Conservation (phyloP, 768 basidiomycete species). For the Astraeus odoratus region DNA sequence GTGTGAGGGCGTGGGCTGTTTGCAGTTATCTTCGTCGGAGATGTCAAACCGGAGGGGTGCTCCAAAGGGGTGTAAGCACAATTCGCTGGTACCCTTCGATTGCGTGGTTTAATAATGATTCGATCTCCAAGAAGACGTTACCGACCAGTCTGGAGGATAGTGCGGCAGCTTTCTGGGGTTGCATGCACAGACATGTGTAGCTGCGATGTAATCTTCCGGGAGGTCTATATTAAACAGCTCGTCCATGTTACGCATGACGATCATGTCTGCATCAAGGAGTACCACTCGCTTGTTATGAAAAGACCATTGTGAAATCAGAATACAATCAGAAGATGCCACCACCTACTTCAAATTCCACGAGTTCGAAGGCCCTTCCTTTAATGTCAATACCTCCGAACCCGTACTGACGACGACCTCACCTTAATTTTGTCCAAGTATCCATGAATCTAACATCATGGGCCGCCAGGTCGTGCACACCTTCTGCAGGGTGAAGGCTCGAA, state of each 20-base stretch:
- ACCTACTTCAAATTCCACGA: conserved; percentile 59
- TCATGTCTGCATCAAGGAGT: conserved; percentile 85
- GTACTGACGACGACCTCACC: conserved; percentile 24
- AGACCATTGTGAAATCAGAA: neutral
- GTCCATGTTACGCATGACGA: conserved; percentile 79
- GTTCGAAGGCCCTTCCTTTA: conserved; percentile 47
- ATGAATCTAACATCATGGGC: conserved; percentile 41
- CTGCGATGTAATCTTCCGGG: conserved; percentile 70
- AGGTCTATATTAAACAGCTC: conserved; percentile 52
- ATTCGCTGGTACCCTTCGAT: conserved; percentile 79
- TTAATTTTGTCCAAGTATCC: conserved; percentile 62
- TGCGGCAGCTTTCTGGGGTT: conserved; percentile 81
- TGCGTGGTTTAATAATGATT: conserved; percentile 2
- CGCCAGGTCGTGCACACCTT: conserved; percentile 31
- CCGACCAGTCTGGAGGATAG: conserved; percentile 86
- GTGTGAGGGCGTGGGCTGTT: conserved; percentile 64
- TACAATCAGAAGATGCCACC: conserved; percentile 4
- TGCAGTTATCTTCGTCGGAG: conserved; percentile 34
- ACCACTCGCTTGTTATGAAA: conserved; percentile 53
- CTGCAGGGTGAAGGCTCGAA: conserved; percentile 46
- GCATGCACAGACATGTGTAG: conserved; percentile 87
- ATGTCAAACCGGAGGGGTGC: conserved; percentile 39
- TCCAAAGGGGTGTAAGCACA: conserved; percentile 66
- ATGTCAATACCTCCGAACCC: conserved; percentile 8
- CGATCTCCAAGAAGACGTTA: neutral